These are phyloP conservation scores for Coemansia interrupta DNA, from an alignment of 192 early-diverging fungal genomes.

Conservation along the genomic window DNA sequence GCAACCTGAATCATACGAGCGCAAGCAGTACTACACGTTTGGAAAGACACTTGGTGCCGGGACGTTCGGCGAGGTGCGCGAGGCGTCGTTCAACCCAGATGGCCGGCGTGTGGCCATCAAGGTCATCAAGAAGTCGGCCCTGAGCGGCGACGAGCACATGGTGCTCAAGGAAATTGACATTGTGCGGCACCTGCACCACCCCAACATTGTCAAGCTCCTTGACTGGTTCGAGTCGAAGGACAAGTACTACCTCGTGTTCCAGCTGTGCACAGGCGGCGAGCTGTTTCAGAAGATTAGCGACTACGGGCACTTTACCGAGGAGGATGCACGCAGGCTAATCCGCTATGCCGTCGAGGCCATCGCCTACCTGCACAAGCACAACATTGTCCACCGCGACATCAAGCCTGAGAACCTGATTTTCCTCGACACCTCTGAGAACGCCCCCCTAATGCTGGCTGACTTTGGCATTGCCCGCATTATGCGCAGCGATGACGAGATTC, in stretches of 20 bases:
- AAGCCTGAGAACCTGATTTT: slow-evolving; percentile 91
- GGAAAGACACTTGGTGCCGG: slow-evolving; percentile 63
- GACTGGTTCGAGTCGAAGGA: slow-evolving; percentile 70
- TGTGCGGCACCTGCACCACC: slow-evolving; percentile 77
- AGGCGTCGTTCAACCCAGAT: slow-evolving; percentile 64
- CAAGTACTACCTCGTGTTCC: slow-evolving; percentile 74
- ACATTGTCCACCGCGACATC: slow-evolving; percentile 81
- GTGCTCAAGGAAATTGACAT: slow-evolving; percentile 90
- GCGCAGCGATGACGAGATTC: slow-evolving; percentile 60
- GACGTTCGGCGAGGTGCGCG: slow-evolving; percentile 70
- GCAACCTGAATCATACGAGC: slow-evolving; percentile 60
- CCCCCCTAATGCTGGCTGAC: slow-evolving; percentile 80
- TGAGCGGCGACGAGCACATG: slow-evolving; percentile 80
- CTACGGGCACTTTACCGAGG: slow-evolving; percentile 75
- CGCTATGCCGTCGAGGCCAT: slow-evolving; percentile 71
- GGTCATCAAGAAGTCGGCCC: slow-evolving; percentile 83
- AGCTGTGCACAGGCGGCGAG: slow-evolving; percentile 82
- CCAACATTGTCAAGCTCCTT: slow-evolving; percentile 80
- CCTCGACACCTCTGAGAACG: slow-evolving; percentile 56
- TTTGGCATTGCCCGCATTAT: slow-evolving; percentile 78
- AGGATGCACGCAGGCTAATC: slow-evolving; percentile 74
- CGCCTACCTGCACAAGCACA: slow-evolving; percentile 79
- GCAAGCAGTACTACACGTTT: slow-evolving; percentile 66
- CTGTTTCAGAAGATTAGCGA: slow-evolving; percentile 81
- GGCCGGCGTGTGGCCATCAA: slow-evolving; percentile 83